Conservation (phyloP, 441 rosid species). For the Gossypium schwendimanii region DNA sequence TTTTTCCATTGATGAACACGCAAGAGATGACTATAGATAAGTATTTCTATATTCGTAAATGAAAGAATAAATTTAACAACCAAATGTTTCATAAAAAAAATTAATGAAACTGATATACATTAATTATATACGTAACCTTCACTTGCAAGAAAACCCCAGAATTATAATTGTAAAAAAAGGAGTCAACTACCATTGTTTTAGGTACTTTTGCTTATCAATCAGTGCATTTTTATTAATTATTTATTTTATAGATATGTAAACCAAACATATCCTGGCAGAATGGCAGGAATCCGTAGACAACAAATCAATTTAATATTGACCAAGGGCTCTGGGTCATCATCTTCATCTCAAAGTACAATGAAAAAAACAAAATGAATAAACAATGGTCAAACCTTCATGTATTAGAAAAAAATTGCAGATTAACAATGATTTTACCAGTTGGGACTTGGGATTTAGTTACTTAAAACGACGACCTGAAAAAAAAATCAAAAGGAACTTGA, state of each 20-base stretch:
- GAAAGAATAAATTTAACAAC: background rate
- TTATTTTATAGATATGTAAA: background rate
- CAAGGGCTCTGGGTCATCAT: conserved; percentile 4
- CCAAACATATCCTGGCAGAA: background rate
- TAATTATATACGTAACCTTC: background rate
- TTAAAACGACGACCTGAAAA: background rate
- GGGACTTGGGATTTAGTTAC: background rate
- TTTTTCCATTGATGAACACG: conserved; percentile 16
- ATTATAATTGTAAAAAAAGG: background rate
- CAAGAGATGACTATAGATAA: background rate
- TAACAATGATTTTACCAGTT: background rate
- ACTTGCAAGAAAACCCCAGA: background rate
- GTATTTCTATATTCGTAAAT: conserved; percentile 11
- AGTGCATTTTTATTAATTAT: background rate
- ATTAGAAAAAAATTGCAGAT: background rate
- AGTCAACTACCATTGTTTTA: background rate
- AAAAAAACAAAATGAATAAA: background rate
- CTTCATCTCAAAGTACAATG: background rate
- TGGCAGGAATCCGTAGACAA: too few species aligned
- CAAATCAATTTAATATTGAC: background rate
- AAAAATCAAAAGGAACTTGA: background rate
- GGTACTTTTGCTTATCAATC: background rate
- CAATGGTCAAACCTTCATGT: background rate
- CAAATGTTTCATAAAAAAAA: background rate
- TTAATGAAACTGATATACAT: background rate